Percentiles rank a stretch among this genome's conserved stretches.
phyloP scores from a whole-genome alignment of 208 protist species.

The Crithidia thermophila region DNA sequence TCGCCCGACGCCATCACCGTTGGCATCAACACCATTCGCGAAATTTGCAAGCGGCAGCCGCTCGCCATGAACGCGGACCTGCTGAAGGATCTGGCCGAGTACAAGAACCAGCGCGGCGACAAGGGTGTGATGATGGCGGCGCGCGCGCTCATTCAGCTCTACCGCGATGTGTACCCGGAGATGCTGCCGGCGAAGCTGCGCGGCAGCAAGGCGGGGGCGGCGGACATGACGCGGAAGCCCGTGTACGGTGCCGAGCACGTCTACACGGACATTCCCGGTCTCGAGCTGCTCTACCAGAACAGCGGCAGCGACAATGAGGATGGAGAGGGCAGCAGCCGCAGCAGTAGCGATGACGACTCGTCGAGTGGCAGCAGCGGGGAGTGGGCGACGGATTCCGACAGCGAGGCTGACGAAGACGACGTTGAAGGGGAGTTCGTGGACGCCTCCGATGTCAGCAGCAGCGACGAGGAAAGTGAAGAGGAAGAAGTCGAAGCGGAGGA shows the following conservation, averaged over 20 bases:
- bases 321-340: conserved; percentile 32
- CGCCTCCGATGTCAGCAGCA: conserved; percentile 42
- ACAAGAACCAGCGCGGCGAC: conserved; percentile 93
- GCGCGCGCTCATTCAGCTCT: conserved; percentile 95
- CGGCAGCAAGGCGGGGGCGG: conserved; percentile 55
- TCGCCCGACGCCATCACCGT: conserved; percentile 94
- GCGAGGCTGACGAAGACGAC: conserved; percentile 61
- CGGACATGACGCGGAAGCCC: conserved; percentile 36
- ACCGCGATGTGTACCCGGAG: conserved; percentile 94
- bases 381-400: conserved; percentile 80
- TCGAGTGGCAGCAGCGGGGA: conserved; percentile 51
- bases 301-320: conserved; percentile 54
- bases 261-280: conserved; percentile 85
- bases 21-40: conserved; percentile 97
- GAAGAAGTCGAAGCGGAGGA: conserved; percentile 39
- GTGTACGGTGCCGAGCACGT: conserved; percentile 75
- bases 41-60: conserved; percentile 96
- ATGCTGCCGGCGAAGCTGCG: conserved; percentile 96
- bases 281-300: conserved; percentile 84
- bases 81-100: conserved; percentile 94
- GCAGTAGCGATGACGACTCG: conserved; percentile 15
- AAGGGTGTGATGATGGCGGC: conserved; percentile 97
- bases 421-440: conserved; percentile 81
- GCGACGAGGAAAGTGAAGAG: conserved; percentile 47
- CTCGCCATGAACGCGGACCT: conserved; percentile 94